Base-by-base conservation (phyloP, 768 basidiomycete species). In the Xerocomellus amylosporus region DNA sequence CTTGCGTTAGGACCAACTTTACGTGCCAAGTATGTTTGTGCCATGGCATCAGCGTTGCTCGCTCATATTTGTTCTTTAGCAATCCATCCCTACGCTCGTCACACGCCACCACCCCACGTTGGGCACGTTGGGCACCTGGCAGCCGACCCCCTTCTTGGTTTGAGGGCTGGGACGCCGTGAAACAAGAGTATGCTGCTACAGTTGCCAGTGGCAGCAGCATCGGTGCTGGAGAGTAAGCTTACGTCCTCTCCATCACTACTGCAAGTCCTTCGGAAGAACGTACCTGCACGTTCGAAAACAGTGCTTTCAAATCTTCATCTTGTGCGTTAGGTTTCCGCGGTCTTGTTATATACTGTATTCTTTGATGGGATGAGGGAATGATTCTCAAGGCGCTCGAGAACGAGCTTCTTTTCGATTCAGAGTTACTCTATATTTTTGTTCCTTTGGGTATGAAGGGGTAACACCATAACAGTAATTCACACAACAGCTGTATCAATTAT, bases 1-100 rank as follows among this genome's bases (percentile, higher is more conserved):
- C 69, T 93, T 58, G 79, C 81, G 24, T 60, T 79, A 34, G 81
- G 80, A 33, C 89, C 90, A 20, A 90, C 87, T 22, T 71, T 91
- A 61, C 69, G 72, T 14, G 80, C 79, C 17, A 82, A 76, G 79
- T 79, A 61, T 42, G 79, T 68, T n/a, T 37, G 8, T 19, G 5
- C 22, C 9, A 20, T 30, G 37, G 10, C 9, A 19, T 34, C 10
- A 19, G 9, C 22, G 33, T 14, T 40, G 1, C 42, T 44, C 17
- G 3, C 55, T 64, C 31, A 57, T 8, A 14, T 41, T 37, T 41
- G n/a, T 15, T 22, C 28, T 36, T 26, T n/a, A 72, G 66, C 43
- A 72, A 70, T 39, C 64, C 68, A 31, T 50, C 62, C 8, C 45
- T 72, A 24, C 60, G 55, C 7, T 59, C 64, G 2, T 53, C 59